phyloP scores from a whole-genome alignment of 2,329 filamentous ascomycete species.

The Fusarium guadeloupense region DNA sequence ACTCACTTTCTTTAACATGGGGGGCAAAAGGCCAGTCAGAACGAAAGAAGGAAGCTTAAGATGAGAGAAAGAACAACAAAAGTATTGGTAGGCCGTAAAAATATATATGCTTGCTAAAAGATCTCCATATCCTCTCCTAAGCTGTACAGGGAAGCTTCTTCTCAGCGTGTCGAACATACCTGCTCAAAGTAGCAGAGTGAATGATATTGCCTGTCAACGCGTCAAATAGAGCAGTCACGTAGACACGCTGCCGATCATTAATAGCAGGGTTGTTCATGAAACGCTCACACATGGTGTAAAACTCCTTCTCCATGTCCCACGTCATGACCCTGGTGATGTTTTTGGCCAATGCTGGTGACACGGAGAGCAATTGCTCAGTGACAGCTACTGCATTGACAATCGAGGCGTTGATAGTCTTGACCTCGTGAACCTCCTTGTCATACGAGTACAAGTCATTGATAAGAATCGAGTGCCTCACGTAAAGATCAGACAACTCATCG shows the following conservation, averaged over 20 bases:
- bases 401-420: not conserved
- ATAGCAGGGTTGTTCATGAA: not conserved
- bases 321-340: not conserved
- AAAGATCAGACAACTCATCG: slow-evolving; percentile 11
- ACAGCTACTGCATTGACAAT: slow-evolving; percentile 17
- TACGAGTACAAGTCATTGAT: slow-evolving; percentile 25
- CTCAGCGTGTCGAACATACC: slow-evolving; percentile 10
- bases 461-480: slow-evolving; percentile 3
- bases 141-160: not conserved
- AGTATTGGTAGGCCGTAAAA: too few relatives aligned
- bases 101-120: not conserved
- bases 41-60: too few relatives aligned
- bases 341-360: slow-evolving; percentile 3
- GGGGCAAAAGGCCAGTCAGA: too few relatives aligned
- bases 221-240: slow-evolving; percentile 6
- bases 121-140: not conserved
- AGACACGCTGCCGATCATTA: slow-evolving; percentile 1
- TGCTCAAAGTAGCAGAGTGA: slow-evolving; percentile 21
- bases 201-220: slow-evolving; percentile 8
- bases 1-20: too few relatives aligned
- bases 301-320: slow-evolving; percentile 22
- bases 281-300: slow-evolving; percentile 8
- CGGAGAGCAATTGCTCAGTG: slow-evolving; percentile 5
- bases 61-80: too few relatives aligned
- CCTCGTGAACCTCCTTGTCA: slow-evolving; percentile 20